Evolutionary conservation across 148 eudicot species (phyloP), one percentile per base, ranked within the genome.

Genomic region (Persicaria tinctoria): DNA sequence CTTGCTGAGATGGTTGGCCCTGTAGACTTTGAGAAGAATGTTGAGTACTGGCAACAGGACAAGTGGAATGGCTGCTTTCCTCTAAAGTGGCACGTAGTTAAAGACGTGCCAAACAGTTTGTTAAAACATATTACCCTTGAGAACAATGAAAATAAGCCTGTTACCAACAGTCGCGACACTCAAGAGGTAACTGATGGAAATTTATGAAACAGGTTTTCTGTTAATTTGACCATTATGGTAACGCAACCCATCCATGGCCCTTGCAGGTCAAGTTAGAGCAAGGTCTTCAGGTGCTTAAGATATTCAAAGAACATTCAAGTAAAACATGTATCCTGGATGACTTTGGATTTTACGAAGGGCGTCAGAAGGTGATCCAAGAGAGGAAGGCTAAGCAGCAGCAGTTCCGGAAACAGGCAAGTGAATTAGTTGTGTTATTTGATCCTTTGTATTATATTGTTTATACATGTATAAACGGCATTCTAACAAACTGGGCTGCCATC

Each of bases 31-130:
- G 62, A 88, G 71, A 92, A 89, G 82, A 90, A 72, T 74, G 84
- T 92, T 2, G 94, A 92, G 70, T 90, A 79, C 62, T 92, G 97
- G 97, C 97, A 92, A 75, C 97, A 89, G 74, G 97, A 92, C 86
- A 92, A 92, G 78, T 92, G 94, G 94, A 82, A 74, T 78, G 97
- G 97, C 8, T 75, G 82, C 66, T 92, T 92, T 73, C 92, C 94
- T 8, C 85, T 92, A 4, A 89, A 89, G 89, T 92, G 97, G 97
- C 97, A 90, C 76, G 88, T 92, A 8, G 86, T 92, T 49, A 92
- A 90, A 76, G 97, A 92, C 81, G 89, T 92, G n/a, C 89, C 97
- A 2, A 92, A 92, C 80, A 84, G 86, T 75, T 62, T 85, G 80
- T 80, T 92, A 85, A 89, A 86, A 78, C 94, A 89, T 69, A 90